Evolutionary conservation across 345 rosid genomes (phyloP), one percentile per base, ranked within the genome.

Genomic region (Hevea brasiliensis): DNA sequence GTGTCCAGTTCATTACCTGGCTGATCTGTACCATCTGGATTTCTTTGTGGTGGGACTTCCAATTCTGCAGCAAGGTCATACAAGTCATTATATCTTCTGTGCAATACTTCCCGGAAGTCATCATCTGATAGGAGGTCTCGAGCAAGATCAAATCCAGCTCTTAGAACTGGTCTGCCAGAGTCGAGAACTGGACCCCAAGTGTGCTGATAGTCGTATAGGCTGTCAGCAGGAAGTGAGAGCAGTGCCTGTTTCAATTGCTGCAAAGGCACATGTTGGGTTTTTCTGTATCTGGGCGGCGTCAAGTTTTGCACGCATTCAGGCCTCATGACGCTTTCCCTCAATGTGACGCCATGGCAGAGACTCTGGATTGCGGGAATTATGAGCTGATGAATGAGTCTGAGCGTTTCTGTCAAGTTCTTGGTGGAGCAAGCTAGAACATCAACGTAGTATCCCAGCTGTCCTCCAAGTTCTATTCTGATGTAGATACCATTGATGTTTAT

Each of bases 181-280:
- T 91, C 96, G 20, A 80, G 71, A 64, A 89, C 96, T 32, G 86
- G 73, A 74, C 81, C 85, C 98, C 98, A 92, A 0, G 96, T 92
- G 78, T 95, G 98, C 80, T 95, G 98, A 83, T 95, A 95, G 79
- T 89, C 97, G 70, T 95, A 92, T 91, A 92, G 85, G 75, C 89
- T 63, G 27, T 95, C 97, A 35, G 99, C 99, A 42, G 97, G 93
- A 78, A 89, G 88, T 4, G 99, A 89, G 51, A 92, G 92, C 55
- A 92, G 80, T 45, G 93, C 99, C 60, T 86, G 89, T 86, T 91
- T 95, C 76, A 92, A 72, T 58, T 83, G 87, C 71, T 87, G 97
- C 79, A 91, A 73, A 35, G 89, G 58, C 68, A 89, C 87, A 71
- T 74, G 74, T 54, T 95, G 99, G 23, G 81, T 81, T 83, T 89